Percentiles rank a stretch among this genome's conserved stretches.
phyloP scores from a whole-genome alignment of 441 rosid species.

The Cnidoscolus chayamansa region DNA sequence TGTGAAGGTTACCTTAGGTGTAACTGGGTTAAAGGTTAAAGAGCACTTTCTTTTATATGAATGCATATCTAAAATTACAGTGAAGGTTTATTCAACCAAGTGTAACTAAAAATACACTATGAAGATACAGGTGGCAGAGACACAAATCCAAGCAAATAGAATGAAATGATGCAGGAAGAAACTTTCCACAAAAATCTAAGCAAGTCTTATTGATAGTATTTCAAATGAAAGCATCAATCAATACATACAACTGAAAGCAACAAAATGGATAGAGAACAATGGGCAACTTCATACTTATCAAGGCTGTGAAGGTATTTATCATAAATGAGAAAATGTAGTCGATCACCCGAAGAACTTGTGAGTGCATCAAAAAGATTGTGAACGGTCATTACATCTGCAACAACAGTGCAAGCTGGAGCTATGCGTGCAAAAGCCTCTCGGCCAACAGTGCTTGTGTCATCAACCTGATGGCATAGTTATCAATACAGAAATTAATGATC shows the following conservation, averaged over 20 bases:
- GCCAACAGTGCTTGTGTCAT: slow-evolving; percentile 69
- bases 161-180: not conserved
- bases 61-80: not conserved
- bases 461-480: slow-evolving; percentile 46
- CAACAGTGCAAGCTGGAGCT: slow-evolving; percentile 73
- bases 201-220: not conserved
- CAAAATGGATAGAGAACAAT: slow-evolving; percentile 23
- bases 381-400: slow-evolving; percentile 79
- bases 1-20: no score
- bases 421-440: slow-evolving; percentile 83
- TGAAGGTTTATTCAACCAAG: not conserved
- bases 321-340: slow-evolving; percentile 79
- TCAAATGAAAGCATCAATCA: not conserved
- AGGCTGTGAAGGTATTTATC: slow-evolving; percentile 85
- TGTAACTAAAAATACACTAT: not conserved
- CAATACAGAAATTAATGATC: slow-evolving; percentile 6
- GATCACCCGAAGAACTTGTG: slow-evolving; percentile 58
- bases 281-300: slow-evolving; percentile 61
- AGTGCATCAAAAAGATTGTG: slow-evolving; percentile 84
- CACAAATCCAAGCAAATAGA: not conserved
- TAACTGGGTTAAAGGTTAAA: no score
- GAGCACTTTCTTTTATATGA: not conserved
- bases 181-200: not conserved
- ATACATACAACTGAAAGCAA: not conserved
- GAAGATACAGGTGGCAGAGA: not conserved